Evolutionary conservation across 345 rosid species (phyloP).

Genomic region (Populus nigra): DNA sequence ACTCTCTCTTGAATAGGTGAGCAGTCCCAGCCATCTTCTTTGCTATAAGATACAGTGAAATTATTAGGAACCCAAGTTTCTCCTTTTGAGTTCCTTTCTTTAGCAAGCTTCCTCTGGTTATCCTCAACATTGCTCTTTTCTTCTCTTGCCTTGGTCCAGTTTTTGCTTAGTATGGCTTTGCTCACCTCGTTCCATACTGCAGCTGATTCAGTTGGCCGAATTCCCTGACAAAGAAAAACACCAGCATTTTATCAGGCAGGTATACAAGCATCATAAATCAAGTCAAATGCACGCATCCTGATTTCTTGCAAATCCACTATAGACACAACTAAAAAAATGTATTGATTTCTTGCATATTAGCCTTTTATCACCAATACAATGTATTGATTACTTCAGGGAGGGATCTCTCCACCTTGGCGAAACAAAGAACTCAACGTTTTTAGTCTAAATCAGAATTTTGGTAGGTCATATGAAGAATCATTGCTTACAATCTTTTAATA

Average conservation of each 20-base stretch:
- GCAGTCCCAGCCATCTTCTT: constrained; percentile 61
- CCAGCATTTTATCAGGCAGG: neutral
- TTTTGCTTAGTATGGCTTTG: constrained; percentile 48
- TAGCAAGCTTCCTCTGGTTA: constrained; percentile 50
- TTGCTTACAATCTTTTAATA: neutral
- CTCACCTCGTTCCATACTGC: constrained; percentile 71
- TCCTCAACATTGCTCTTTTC: constrained; percentile 66
- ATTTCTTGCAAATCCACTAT: neutral
- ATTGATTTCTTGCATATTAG: neutral
- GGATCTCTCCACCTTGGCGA: neutral
- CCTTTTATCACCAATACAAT: neutral
- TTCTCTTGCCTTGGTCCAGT: constrained; percentile 74
- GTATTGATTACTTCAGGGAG: neutral
- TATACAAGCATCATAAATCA: neutral
- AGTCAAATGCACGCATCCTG: neutral
- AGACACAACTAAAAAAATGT: too few relatives aligned
- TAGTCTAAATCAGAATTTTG: neutral
- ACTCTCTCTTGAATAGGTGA: constrained; percentile 41
- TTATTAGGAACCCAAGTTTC: constrained; percentile 66
- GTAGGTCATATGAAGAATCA: neutral
- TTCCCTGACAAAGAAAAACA: constrained; percentile 35
- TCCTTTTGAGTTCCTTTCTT: constrained; percentile 43
- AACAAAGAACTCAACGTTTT: neutral
- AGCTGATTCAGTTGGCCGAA: constrained; percentile 58
- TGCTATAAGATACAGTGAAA: constrained; percentile 41